Conservation (phyloP, 1,139 yeast genomes). For the Yamadazyma taylorii region DNA sequence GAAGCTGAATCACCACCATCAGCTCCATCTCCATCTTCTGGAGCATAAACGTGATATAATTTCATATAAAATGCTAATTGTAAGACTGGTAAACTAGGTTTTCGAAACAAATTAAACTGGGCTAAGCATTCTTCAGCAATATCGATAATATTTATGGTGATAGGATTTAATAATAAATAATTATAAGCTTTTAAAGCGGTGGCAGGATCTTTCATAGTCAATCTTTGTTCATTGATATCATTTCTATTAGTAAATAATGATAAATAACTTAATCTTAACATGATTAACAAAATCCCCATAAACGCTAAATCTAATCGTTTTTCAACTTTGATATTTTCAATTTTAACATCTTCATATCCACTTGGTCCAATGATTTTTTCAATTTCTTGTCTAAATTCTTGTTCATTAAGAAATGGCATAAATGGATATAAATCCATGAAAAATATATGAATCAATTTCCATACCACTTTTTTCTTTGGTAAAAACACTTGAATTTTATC, state of each 20-base stretch:
- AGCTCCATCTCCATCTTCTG: conserved; percentile 53
- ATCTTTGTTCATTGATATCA: conserved; percentile 27
- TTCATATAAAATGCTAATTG: conserved; percentile 45
- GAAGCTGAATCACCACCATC: conserved; percentile 46
- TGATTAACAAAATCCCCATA: conserved; percentile 30
- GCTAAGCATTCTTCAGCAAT: conserved; percentile 55
- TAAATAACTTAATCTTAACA: conserved; percentile 32
- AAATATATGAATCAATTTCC: conserved; percentile 33
- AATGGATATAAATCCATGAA: conserved; percentile 35
- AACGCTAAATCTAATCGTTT: conserved; percentile 34
- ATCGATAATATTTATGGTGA: conserved; percentile 42
- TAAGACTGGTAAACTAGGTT: conserved; percentile 49
- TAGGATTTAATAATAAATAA: conserved; percentile 48
- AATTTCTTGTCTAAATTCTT: conserved; percentile 21
- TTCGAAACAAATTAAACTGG: conserved; percentile 49
- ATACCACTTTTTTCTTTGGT: conserved; percentile 32
- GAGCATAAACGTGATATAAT: conserved; percentile 42
- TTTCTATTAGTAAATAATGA: conserved; percentile 35
- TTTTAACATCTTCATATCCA: conserved; percentile 21
- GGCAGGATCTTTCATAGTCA: conserved; percentile 23
- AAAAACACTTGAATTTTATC: conserved; percentile 32
- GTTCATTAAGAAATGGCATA: conserved; percentile 39
- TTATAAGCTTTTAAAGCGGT: conserved; percentile 31
- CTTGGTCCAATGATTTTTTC: conserved; percentile 28
- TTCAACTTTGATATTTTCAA: conserved; percentile 24